Base-by-base conservation (phyloP, 192 early-diverging fungal species). In the Backusella psychrophila region DNA sequence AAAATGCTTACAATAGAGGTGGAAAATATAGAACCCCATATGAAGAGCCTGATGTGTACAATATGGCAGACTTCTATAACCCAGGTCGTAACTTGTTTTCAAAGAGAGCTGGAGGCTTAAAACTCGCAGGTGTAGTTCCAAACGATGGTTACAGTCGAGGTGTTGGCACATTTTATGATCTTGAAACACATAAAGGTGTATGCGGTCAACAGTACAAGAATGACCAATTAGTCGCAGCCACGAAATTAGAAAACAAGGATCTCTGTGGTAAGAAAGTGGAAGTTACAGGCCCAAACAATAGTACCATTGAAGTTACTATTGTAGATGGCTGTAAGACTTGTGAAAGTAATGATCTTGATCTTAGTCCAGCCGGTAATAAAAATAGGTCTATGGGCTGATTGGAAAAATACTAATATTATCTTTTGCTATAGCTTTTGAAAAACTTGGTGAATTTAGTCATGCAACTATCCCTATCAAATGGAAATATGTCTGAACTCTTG, bases 311-410 rank as follows among this genome's bases (percentile, higher is more conserved):
- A 23, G 72, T 74, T 26, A 74, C 49, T n/a, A 26, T 74, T 38
- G 72, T 74, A n/a, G 72, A 74, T 63, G 34, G 31, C 14, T 74
- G 72, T 38, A 65, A 74, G 35, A 74, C 72, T 2, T 74, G 72
- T 29, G 21, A 38, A 11, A 26, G 3, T 17, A 26, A 56, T 39
- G 56, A 59, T 41, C 34, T 74, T 56, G 72, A 74, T 6, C 72
- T 74, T 66, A 74, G 72, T 31, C 72, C 72, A 29, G 36, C 35
- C 39, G 72, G 72, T 63, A 74, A 63, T 11, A 38, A 26, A 9
- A 12, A 52, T 39, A 39, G 11, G 38, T 11, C 11, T 39, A 33
- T 12, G 6, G 12, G 23, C 8, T 38, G 53, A 44, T 39, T 39
- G 38, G 11, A 21, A 44, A 29, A 14, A 26, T 29, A 11, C 26